These are phyloP conservation scores for Verruconis gallopava DNA, from an alignment of 2,329 filamentous ascomycete species.

Conservation along the genomic window DNA sequence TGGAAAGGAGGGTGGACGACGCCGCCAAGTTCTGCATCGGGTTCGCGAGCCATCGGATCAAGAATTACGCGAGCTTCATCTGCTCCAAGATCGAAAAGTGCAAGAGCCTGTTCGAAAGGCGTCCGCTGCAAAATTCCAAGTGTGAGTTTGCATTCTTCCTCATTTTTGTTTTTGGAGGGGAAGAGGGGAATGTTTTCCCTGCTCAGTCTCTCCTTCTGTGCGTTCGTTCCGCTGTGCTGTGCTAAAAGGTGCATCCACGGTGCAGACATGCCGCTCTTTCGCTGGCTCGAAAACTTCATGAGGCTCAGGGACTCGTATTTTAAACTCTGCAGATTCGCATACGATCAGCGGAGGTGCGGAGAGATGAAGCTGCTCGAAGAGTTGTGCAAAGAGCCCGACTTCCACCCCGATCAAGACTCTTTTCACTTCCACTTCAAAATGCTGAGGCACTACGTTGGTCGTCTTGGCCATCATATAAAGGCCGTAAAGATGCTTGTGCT, in stretches of 20 bases:
- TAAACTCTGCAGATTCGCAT: slow-evolving; percentile 2
- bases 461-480: slow-evolving; percentile 1
- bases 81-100: neutral
- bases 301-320: neutral
- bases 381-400: neutral
- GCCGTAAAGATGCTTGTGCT: neutral
- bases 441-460: slow-evolving; percentile 3
- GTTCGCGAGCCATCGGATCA: neutral
- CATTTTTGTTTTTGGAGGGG: too few species aligned
- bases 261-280: slow-evolving; percentile 1
- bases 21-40: neutral
- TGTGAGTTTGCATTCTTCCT: neutral
- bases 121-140: neutral
- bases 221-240: neutral
- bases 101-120: neutral
- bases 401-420: neutral
- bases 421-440: neutral
- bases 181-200: too few species aligned
- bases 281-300: slow-evolving; percentile 1
- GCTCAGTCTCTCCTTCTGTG: too few species aligned
- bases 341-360: slow-evolving; percentile 1
- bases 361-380: neutral
- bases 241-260: neutral
- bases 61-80: neutral
- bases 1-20: neutral